Evolutionary conservation across 768 basidiomycete species (phyloP).

Genomic region (Pisolithus microcarpus): DNA sequence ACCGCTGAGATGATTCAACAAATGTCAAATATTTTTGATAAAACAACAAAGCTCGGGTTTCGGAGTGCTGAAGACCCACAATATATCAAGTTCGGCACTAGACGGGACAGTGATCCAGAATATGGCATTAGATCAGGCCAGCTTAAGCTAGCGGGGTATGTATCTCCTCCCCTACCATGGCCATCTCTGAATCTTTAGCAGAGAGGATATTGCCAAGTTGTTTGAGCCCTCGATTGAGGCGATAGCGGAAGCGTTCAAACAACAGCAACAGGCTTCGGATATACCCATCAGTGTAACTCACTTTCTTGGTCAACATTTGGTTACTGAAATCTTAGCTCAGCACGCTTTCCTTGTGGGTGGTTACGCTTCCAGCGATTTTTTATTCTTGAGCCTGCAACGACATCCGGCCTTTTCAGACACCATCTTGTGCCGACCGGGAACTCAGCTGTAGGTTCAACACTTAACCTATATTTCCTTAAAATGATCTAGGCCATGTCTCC

Average conservation of each 20-base stretch:
- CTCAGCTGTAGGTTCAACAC: constrained; percentile 37
- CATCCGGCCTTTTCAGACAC: constrained; percentile 30
- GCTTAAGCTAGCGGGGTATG: constrained; percentile 32
- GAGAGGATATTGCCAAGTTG: constrained; percentile 30
- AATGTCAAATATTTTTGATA: constrained; percentile 31
- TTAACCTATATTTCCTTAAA: neutral
- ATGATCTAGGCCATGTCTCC: neutral
- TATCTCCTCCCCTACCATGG: neutral
- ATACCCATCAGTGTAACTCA: constrained; percentile 22
- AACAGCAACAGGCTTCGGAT: constrained; percentile 17
- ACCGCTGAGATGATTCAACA: constrained; percentile 22
- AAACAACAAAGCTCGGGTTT: constrained; percentile 33
- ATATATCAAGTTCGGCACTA: constrained; percentile 34
- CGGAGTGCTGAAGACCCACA: constrained; percentile 27
- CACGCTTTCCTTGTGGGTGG: constrained; percentile 46
- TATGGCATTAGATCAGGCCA: constrained; percentile 31
- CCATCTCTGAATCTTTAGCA: constrained; percentile 2
- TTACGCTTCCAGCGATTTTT: constrained; percentile 42
- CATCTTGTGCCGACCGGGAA: constrained; percentile 40
- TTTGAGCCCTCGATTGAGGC: constrained; percentile 38
- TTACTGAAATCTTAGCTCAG: constrained; percentile 5
- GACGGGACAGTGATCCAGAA: constrained; percentile 27
- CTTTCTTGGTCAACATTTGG: no score
- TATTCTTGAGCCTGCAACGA: constrained; percentile 35
- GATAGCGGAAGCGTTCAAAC: constrained; percentile 28